phyloP scores from a whole-genome alignment of 768 basidiomycete species.

The Dioszegia hungarica region DNA sequence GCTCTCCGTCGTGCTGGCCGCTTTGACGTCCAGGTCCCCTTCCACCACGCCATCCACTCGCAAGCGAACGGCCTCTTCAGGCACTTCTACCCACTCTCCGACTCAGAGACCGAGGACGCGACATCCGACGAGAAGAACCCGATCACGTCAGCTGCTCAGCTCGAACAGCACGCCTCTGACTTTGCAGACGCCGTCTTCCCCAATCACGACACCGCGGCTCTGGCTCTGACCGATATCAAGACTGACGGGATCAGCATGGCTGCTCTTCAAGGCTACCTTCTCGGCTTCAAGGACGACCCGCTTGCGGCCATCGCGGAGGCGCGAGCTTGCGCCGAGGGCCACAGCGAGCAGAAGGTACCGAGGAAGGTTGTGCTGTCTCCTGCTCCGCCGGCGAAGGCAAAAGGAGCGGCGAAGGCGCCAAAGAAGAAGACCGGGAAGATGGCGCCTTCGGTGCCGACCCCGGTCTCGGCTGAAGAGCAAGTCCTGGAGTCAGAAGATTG shows the following conservation, averaged over 20 bases:
- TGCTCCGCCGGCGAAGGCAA: background rate
- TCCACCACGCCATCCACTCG: conserved; percentile 71
- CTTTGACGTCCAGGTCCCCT: conserved; percentile 89
- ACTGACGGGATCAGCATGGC: conserved; percentile 62
- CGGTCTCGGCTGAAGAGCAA: background rate
- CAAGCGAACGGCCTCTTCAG: conserved; percentile 33
- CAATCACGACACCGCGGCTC: conserved; percentile 56
- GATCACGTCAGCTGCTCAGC: background rate
- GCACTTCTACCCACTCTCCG: conserved; percentile 28
- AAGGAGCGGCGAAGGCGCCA: background rate
- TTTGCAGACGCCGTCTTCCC: conserved; percentile 67
- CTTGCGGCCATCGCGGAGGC: conserved; percentile 71
- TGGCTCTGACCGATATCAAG: background rate
- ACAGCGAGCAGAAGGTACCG: background rate
- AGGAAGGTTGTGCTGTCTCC: background rate
- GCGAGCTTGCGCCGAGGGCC: conserved; percentile 64
- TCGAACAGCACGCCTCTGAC: conserved; percentile 53
- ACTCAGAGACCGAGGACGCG: background rate
- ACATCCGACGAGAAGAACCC: background rate
- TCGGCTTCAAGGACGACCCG: conserved; percentile 64
- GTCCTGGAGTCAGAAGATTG: background rate
- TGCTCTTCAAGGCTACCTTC: conserved; percentile 76
- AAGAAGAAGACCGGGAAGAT: background rate
- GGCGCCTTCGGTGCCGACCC: background rate
- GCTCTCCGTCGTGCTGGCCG: conserved; percentile 19